Base-by-base conservation (phyloP, 139 green algal species). In the Micractinium sp. region DNA sequence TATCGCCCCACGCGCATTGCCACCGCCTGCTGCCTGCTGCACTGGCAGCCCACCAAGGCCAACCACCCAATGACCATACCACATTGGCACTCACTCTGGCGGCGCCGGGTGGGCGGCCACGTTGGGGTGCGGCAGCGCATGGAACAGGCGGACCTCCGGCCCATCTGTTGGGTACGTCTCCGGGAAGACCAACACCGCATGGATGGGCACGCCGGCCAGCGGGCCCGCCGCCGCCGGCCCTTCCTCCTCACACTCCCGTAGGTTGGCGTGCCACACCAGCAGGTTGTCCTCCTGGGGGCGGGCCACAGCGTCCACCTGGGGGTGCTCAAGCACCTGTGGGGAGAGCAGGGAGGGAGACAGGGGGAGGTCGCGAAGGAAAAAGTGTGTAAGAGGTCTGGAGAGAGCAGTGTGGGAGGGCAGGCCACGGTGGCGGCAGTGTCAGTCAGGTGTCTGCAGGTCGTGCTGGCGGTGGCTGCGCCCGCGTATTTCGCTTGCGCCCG, bases 51-150 rank as follows among this genome's bases (percentile, higher is more conserved):
- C 15, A 23, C 15, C 60, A 23, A 66, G 60, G 60, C 15, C 60
- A 14, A 66, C 15, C 60, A 23, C 15, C 60, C 60, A 23, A 25
- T 27, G 22, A 71, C 63, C 19, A 3, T 2, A 35, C 20, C 25
- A 31, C 67, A 75, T 1, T 9, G 19, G 20, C 7, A 29, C 38
- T 36, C 39, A 87, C 85, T 22, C 85, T 36, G 7, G 73, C 63
- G 53, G n/a, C 31, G 12, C 56, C 81, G 29, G n/a, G 61, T 74
- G 41, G 41, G 78, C 36, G 13, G 23, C 22, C 38, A 83, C 27
- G 82, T 87, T 87, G 60, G 82, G 82, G 61, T 87, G 82, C 23
- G 82, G 82, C 60, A 87, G 82, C 22, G 82, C 33, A 35, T 87
- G 82, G 82, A 63, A 87, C 27, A 87, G 33, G 60, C 61, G 61